Base-by-base conservation (phyloP, 768 basidiomycete genomes). In the Amanita pseudoporphyria region DNA sequence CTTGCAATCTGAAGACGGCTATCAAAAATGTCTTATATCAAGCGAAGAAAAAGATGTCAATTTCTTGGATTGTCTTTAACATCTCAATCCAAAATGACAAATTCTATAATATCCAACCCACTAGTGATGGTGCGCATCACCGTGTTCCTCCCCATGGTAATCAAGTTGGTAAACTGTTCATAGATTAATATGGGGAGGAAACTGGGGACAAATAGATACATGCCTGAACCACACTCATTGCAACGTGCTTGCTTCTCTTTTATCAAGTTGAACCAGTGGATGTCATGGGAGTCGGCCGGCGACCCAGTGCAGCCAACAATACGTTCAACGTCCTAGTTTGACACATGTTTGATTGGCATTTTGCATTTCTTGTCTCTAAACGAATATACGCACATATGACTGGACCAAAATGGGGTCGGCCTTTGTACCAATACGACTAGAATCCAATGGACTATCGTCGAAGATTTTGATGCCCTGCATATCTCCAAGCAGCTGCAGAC, bases 251-350 rank as follows among this genome's bases (percentile, higher is more conserved):
- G 72, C 66, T 82, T 80, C 59, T 84, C 74, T 58, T 79, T 74
- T 52, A 66, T 73, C 58, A 87, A 55, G 53, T 62, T 76, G 64
- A 92, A 81, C 94, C 94, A 97, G 58, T 82, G 73, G 47, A 93
- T 75, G 59, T 97, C 91, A 69, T 97, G 95, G 30, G 92, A 94
- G 68, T 98, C 95, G 39, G 87, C 89, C 9, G 95, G 95, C 60
- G 77, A 82, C 46, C 95, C 95, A 36, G 95, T 93, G 76, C 94
- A 98, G 40, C 95, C 95, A 62, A 98, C 72, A 49, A 89, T 78
- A 53, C 95, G 90, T 54, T 84, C 79, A 32, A 77, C 70, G 55
- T 86, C 86, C 92, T 94, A 51, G 35, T 32, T 51, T 40, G 50
- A 45, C 46, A 35, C 51, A 28, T 21, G 16, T 31, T 28, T n/a